Base-by-base conservation (phyloP, 2,329 filamentous ascomycete genomes). In the Atkinsonella hypoxylon region DNA sequence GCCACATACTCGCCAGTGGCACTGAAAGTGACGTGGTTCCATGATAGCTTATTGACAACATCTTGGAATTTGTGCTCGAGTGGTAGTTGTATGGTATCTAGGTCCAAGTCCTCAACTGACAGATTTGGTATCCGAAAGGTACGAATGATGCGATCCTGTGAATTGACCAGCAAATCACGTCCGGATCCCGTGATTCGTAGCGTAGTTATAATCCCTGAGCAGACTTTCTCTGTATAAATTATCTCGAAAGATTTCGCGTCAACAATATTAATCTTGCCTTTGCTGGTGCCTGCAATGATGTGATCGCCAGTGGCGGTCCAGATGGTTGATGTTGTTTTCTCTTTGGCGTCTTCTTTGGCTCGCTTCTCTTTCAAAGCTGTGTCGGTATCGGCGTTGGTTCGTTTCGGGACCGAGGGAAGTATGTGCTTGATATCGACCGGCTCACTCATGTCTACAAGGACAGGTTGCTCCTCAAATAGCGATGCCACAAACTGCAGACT, bases 11-110 rank as follows among this genome's bases (percentile, higher is more conserved):
- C 93, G 48, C 89, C 90, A 0, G 87, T 93, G 1, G 88, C 85
- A 61, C 89, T 95, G 65, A 98, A 97, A 0, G 90, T 89, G 52
- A 95, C 90, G 62, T 96, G 89, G 62, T 97, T 98, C 93, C 93
- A 98, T 7, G 87, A 89, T 12, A 97, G 72, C 43, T 87, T 82
- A 63, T 98, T 97, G 47, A 98, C 93, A 4, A 97, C 85, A 63
- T 98, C 94, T 66, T 97, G 90, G 61, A 97, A 98, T 64, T 96
- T 97, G 71, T 98, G 93, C 67, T 98, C 91, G 12, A 96, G 81
- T 40, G 93, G 87, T 40, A 98, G 75, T 60, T 91, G 85, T 60
- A 98, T 85, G 30, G 85, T 91, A 59, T 94, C 86, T 18, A 86
- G 80, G 57, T 95, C 87, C 42, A 95, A 76, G 59, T 86, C 79